Base-by-base conservation (phyloP, 495 filamentous ascomycete species). In the Daldinia caldariorum region DNA sequence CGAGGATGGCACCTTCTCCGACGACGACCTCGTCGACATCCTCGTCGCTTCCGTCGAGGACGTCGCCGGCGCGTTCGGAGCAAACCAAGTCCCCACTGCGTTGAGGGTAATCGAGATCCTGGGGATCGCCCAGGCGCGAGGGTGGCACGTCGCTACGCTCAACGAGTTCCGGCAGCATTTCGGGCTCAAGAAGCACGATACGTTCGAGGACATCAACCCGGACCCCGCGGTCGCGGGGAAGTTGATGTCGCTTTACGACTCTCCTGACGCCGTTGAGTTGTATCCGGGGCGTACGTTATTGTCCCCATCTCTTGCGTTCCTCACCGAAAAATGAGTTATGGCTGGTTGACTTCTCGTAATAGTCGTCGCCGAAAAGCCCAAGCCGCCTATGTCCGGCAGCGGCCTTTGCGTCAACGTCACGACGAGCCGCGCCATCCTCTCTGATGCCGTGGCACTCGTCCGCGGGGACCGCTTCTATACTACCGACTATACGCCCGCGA, bases 91-190 rank as follows among this genome's bases (percentile, higher is more conserved):
- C 0, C 92, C 92, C 0, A 81, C 82, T 29, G 83, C 90, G 39
- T 80, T 95, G 76, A 84, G 84, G 59, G 84, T 84, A 6, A 84
- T 94, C 34, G 92, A 95, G 71, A 86, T 93, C 38, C 84, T 94
- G 0, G 91, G 92, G 22, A 94, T 95, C 54, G 82, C 88, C 66
- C 92, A 95, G 72, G 88, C 89, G 0, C 87, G 92, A 14, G 80
- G 85, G 3, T 94, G 92, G 92, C 89, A 90, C 61, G 73, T 93
- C 26, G 89, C 89, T 5, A 88, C 90, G 4, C 79, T 94, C 43
- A 95, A 95, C 71, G 92, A 95, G 75, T 92, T 95, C 77, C 85
- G 92, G 32, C 78, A 86, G 54, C 91, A 89, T 79, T 93, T 94
- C 77, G 86, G 85, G 8, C 77, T 94, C 37, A 81, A 84, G 55